Base-by-base conservation (phyloP, 495 filamentous ascomycete genomes). In the Tuber aestivum region DNA sequence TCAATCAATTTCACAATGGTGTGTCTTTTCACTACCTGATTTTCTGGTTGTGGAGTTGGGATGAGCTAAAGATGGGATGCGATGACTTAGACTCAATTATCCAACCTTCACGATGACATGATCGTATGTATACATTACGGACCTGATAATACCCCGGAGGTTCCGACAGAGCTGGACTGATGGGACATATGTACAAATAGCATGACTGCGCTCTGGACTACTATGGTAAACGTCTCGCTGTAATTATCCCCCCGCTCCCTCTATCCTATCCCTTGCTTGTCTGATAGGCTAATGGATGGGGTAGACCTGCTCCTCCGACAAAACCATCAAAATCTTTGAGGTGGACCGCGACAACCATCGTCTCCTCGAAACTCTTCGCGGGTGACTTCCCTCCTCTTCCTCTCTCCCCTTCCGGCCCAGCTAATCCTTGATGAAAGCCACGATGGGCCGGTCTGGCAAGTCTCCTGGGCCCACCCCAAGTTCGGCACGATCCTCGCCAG, bases 241-340 rank as follows among this genome's bases (percentile, higher is more conserved):
- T 82, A 80, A 35, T 70, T 80, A 44, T 42, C 16, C 41, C 70
- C 42, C 42, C 42, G 23, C 41, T 72, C 45, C 44, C 38, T 40
- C 42, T 10, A 56, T n/a, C n/a, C 21, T 12, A 8, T 20, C 56
- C 27, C 56, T 65, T 32, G 27, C 14, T 65, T 65, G 14, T 14
- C 12, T 12, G 16, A 27, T 35, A 6, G 16, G 27, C 35, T 41
- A 44, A 41, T n/a, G 7, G 27, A 21, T 71, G 7, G 70, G 20
- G 40, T 72, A 82, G 77, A 99, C 95, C 80, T 98, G 95, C 85
- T 97, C 94, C 35, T 97, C 94, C 74, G 95, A 99, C 85, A 93
- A 94, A 84, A 98, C 95, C 70, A 96, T 99, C 87, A 98, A 97
- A 86, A 97, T 99, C 84, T 99, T 97, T 82, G 95, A 98, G 86